A percentile compares a stretch with the other conserved stretches of the same genome.
Evolutionary conservation across 169 alveolate genomes (phyloP).

Genomic region (Plasmodium billcollinsi): DNA sequence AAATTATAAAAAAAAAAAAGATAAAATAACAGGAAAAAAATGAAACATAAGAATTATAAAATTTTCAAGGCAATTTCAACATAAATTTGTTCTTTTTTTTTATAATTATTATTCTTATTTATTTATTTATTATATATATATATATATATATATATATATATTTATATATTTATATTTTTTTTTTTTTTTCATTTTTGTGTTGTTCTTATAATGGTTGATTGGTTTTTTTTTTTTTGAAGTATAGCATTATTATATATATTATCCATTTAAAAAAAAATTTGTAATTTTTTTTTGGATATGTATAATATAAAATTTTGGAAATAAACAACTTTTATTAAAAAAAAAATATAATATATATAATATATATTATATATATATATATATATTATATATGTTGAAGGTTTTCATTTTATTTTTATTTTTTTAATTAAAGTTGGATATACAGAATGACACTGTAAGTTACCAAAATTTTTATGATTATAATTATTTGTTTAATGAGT

Average conservation of each 20-base stretch:
- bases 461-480: slow-evolving; percentile 7
- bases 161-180: neutral
- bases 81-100: slow-evolving; percentile 12
- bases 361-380: neutral
- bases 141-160: neutral
- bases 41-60: slow-evolving; percentile 24
- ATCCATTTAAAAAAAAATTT: slow-evolving; percentile 2
- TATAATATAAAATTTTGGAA: neutral
- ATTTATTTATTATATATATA: too few relatives aligned
- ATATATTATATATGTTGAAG: neutral
- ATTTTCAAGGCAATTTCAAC: slow-evolving; percentile 21
- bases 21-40: slow-evolving; percentile 12
- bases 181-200: slow-evolving; percentile 15
- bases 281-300: slow-evolving; percentile 13
- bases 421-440: slow-evolving; percentile 1
- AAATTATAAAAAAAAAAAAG: slow-evolving; percentile 5
- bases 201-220: slow-evolving; percentile 37
- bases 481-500: slow-evolving; percentile 10
- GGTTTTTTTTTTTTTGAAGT: slow-evolving; percentile 12
- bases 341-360: neutral
- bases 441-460: slow-evolving; percentile 56
- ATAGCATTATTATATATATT: neutral
- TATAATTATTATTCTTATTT: too few relatives aligned
- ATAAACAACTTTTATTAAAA: neutral
- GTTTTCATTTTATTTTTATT: slow-evolving; percentile 4